Base-by-base conservation (phyloP, 306 rosid species). In the Quercus aquifolioides region DNA sequence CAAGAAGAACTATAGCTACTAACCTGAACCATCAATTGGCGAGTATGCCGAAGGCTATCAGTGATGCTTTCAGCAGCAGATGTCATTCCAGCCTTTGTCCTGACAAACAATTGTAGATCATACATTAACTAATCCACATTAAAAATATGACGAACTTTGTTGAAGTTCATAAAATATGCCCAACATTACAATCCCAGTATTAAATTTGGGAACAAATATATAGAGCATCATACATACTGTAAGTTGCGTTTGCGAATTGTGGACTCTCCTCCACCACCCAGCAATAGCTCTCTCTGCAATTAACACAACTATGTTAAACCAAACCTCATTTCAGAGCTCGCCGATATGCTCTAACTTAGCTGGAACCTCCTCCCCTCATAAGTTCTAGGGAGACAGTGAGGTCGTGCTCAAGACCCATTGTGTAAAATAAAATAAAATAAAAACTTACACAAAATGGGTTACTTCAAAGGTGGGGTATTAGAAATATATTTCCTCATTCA, bases 41-140 rank as follows among this genome's bases (percentile, higher is more conserved):
- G 97, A 43, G 94, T 85, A 6, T 96, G 92, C 9, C 97, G 94
- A 55, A 92, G 98, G 92, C 95, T 95, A 52, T 91, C 97, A 0
- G 97, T 95, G 77, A 95, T 92, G 91, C 97, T 91, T 79, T 92
- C 99, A 55, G 94, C 94, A 6, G 99, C 97, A 78, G 97, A 91
- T 56, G 97, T 92, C 97, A 95, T 92, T 74, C 99, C 96, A 67
- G 92, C 94, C 79, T 91, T 92, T 78, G 97, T 92, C 89, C 99
- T 94, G 84, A 57, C 87, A 78, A 59, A 79, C 76, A 62, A 74
- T 6, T 52, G 71, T 30, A 59, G 25, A 63, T 76, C 6, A 72
- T 73, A 84, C 49, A 62, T 71, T 56, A 74, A 14, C 75, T 78
- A 62, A 86, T 58, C 74, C 69, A 63, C 38, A 10, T 60, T 33